Conservation (phyloP, 2,329 filamentous ascomycete genomes). For the Pezicula neosporulosa region DNA sequence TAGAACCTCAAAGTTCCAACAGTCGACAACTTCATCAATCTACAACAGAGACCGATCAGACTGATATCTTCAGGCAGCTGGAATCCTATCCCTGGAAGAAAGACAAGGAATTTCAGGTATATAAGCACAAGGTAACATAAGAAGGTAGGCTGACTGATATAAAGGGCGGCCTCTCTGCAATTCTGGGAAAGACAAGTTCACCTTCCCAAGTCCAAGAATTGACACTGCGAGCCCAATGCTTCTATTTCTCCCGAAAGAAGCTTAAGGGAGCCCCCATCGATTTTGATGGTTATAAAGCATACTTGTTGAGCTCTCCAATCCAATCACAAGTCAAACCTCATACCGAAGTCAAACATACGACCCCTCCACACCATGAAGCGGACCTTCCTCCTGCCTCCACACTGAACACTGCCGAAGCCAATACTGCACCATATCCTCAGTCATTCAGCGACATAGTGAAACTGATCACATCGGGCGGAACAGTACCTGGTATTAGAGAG, state of each 20-base stretch:
- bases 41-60: slow-evolving; percentile 24
- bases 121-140: not conserved
- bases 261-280: slow-evolving; percentile 52
- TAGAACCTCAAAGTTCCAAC: slow-evolving; percentile 5
- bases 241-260: slow-evolving; percentile 55
- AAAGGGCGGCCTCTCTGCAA: slow-evolving; percentile 58
- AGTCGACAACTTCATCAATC: slow-evolving; percentile 6
- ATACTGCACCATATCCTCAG: slow-evolving; percentile 70
- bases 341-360: not conserved
- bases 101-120: slow-evolving; percentile 65
- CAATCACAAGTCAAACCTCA: slow-evolving; percentile 10
- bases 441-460: slow-evolving; percentile 84
- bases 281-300: slow-evolving; percentile 64
- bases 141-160: not conserved
- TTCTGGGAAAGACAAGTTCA: slow-evolving; percentile 55
- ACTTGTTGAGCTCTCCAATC: slow-evolving; percentile 34
- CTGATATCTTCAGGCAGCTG: slow-evolving; percentile 54
- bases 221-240: slow-evolving; percentile 64
- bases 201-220: slow-evolving; percentile 52
- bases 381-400: not conserved
- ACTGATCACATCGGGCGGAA: slow-evolving; percentile 76
- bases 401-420: slow-evolving; percentile 8
- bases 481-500: slow-evolving; percentile 82
- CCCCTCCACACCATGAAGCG: slow-evolving; percentile 1
- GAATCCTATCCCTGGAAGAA: slow-evolving; percentile 65